Percentiles rank a stretch among this genome's conserved stretches.
Conservation (phyloP, 1,284 basidiomycete genomes). For the Meira miltonrushii region DNA sequence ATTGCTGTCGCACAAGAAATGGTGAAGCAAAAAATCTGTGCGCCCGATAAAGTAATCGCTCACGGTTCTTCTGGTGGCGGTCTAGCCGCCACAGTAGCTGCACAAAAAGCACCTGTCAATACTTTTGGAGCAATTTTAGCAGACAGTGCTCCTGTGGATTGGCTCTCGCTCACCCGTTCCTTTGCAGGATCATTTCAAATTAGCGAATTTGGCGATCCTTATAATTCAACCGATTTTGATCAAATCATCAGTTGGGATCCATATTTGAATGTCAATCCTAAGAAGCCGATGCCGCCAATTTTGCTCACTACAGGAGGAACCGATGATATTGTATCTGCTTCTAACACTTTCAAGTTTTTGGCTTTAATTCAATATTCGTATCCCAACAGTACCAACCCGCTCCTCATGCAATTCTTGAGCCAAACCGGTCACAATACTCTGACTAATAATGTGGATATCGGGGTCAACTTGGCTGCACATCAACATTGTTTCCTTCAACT, state of each 20-base stretch:
- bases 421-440: slow-evolving; percentile 49
- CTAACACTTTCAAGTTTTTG: slow-evolving; percentile 48
- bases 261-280: slow-evolving; percentile 40
- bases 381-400: slow-evolving; percentile 42
- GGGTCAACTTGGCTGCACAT: too few species aligned
- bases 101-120: slow-evolving; percentile 71
- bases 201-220: slow-evolving; percentile 73
- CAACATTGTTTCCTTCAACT: slow-evolving; percentile 12
- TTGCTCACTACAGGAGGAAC: slow-evolving; percentile 46
- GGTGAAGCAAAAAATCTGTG: slow-evolving; percentile 66
- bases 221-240: slow-evolving; percentile 38
- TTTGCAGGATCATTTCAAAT: slow-evolving; percentile 68
- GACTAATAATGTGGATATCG: slow-evolving; percentile 9
- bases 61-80: slow-evolving; percentile 60
- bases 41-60: slow-evolving; percentile 68
- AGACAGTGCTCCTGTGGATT: slow-evolving; percentile 63
- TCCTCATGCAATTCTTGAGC: slow-evolving; percentile 44
- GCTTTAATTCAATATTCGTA: slow-evolving; percentile 49
- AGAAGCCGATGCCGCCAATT: slow-evolving; percentile 43
- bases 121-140: slow-evolving; percentile 60
- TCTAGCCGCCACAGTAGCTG: slow-evolving; percentile 70
- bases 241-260: slow-evolving; percentile 43
- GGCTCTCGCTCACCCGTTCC: slow-evolving; percentile 57
- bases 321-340: slow-evolving; percentile 47
- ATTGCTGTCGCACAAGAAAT: slow-evolving; percentile 63